A percentile compares a stretch with the other conserved stretches of the same genome.
Evolutionary conservation across 2,329 filamentous ascomycete species (phyloP).

Genomic region (Claviceps fusiformis): DNA sequence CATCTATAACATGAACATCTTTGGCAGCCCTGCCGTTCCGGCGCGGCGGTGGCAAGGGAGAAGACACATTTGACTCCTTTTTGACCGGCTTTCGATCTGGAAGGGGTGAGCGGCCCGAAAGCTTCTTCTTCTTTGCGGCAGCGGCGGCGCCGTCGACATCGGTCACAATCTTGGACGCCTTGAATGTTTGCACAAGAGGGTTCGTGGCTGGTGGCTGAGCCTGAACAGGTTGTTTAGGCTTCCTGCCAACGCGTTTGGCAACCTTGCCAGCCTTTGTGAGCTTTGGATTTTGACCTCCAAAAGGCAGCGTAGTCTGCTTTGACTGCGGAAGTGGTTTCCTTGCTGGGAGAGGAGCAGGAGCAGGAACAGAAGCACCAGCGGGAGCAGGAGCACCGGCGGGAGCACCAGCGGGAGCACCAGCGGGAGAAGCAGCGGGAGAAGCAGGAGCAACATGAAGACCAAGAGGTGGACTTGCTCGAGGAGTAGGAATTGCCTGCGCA

Average conservation of each 20-base stretch:
- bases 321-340: conserved; percentile 25
- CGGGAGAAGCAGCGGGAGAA: not conserved
- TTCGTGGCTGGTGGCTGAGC: conserved; percentile 25
- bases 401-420: not conserved
- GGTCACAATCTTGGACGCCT: conserved; percentile 25
- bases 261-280: conserved; percentile 10
- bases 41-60: not conserved
- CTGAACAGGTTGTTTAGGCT: conserved; percentile 21
- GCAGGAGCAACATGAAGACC: not conserved
- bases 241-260: conserved; percentile 19
- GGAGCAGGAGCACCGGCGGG: not conserved
- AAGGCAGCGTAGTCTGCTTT: conserved; percentile 40
- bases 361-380: not conserved
- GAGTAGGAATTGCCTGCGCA: conserved; percentile 41
- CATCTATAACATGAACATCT: conserved; percentile 7
- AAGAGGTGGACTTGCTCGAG: conserved; percentile 42
- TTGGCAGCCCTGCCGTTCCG: not conserved
- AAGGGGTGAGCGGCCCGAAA: conserved; percentile 4
- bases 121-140: conserved; percentile 11
- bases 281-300: conserved; percentile 17
- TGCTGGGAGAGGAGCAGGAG: conserved; percentile 33
- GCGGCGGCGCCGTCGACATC: conserved; percentile 9
- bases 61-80: not conserved
- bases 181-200: conserved; percentile 28
- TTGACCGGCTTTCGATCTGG: conserved; percentile 2